Evolutionary conservation across 2,329 filamentous ascomycete species (phyloP), one percentile per base, ranked within the genome.

Genomic region (Diaporthe humulicola): DNA sequence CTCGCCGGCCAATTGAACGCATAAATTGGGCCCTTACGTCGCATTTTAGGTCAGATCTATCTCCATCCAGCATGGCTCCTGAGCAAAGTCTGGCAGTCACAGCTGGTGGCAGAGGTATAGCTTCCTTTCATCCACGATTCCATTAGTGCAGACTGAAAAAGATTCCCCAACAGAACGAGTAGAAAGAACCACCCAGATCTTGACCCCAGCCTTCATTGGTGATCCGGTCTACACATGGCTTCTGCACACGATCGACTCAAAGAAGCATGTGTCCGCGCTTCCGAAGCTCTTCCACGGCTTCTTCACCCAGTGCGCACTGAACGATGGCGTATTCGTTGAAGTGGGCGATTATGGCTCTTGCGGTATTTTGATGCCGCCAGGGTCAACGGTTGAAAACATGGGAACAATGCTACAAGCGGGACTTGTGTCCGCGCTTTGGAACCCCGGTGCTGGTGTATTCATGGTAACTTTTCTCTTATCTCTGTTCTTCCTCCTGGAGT

Each of bases 211-310:
- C 14, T 73, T 73, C 28, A 28, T 7, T 5, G 40, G 40, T 28
- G 71, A 73, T 17, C 71, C 71, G 3, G 71, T 73, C 22, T 73
- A 50, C 61, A 69, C 71, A 60, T 73, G 61, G 71, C 17, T 73
- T 1, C 19, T 73, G 25, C 60, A 60, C 22, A 28, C 40, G 7
- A 50, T 38, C 4, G 25, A 50, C 22, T 19, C 54, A 22, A 19
- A 30, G 25, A 17, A 73, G 19, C 50, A 69, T 10, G 38, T 28
- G 0, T 28, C 48, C 3, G 61, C 40, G 9, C 60, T 48, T 3
- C 52, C 30, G 12, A 69, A 30, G 52, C 61, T 73, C 2, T n/a
- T 58, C 22, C 36, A 17, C 17, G 71, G 38, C 6, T 60, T 69
- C 3, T 58, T 73, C 9, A 30, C 36, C 17, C 61, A 73, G 10